These are phyloP conservation scores for Clavaria fumosa DNA, from an alignment of 768 basidiomycete genomes.

Conservation along the genomic window DNA sequence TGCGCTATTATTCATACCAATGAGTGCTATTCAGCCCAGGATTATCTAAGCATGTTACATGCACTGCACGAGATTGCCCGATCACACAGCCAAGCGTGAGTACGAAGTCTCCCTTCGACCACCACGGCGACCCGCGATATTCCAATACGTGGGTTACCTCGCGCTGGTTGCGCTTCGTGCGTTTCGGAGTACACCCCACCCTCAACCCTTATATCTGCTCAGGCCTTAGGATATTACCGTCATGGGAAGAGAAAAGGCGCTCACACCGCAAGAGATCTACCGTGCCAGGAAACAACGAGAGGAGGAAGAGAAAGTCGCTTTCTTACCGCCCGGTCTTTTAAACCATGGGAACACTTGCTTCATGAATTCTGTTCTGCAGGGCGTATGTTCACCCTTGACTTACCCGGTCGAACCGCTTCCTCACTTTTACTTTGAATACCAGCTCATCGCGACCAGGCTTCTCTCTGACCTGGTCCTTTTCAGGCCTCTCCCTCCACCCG, in stretches of 20 bases:
- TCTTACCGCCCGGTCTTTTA: constrained; percentile 56
- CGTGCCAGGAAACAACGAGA: constrained; percentile 41
- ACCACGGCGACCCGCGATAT: too few relatives aligned
- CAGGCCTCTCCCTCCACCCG: constrained; percentile 27
- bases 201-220: too few relatives aligned
- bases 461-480: constrained; percentile 44
- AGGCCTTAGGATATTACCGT: too few relatives aligned
- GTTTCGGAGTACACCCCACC: too few relatives aligned
- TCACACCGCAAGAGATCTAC: constrained; percentile 50
- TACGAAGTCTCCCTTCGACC: too few relatives aligned
- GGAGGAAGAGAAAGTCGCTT: constrained; percentile 42
- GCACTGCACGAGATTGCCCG: too few relatives aligned
- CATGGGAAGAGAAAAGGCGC: constrained; percentile 41
- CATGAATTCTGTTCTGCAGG: constrained; percentile 91
- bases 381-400: constrained; percentile 32
- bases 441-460: constrained; percentile 56
- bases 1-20: too few relatives aligned
- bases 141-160: too few relatives aligned
- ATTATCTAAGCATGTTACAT: too few relatives aligned
- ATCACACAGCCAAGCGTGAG: too few relatives aligned
- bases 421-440: constrained; percentile 1
- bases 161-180: too few relatives aligned
- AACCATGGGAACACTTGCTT: constrained; percentile 90
- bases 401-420: constrained; percentile 8
- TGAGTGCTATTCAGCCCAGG: too few relatives aligned